These are phyloP conservation scores for Sapria himalayana DNA, from an alignment of 345 rosid genomes.

Conservation along the genomic window DNA sequence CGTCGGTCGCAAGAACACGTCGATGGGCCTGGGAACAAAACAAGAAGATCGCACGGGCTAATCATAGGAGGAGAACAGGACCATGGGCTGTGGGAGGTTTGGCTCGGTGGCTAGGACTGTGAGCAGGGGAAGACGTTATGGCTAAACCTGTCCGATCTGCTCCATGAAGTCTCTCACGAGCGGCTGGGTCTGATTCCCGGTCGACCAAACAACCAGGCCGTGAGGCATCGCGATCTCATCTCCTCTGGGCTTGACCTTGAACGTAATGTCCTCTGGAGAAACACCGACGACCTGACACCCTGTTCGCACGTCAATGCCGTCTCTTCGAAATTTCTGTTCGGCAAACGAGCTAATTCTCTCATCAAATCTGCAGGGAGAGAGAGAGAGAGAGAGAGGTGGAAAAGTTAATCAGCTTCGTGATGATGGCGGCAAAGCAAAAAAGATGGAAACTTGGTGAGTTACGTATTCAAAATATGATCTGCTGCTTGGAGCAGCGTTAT, in stretches of 20 bases:
- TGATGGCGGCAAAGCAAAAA: conserved; percentile 2
- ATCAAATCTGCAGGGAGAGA: conserved; percentile 49
- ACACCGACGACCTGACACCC: conserved; percentile 69
- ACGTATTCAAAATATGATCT: conserved; percentile 86
- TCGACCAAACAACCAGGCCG: conserved; percentile 88
- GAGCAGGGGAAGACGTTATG: too few relatives aligned
- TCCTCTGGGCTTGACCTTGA: conserved; percentile 48
- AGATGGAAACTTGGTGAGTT: conserved; percentile 6
- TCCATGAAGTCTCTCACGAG: conserved; percentile 63
- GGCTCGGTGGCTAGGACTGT: too few relatives aligned
- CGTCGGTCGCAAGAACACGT: conserved; percentile 56
- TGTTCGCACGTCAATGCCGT: conserved; percentile 62
- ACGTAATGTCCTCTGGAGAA: conserved; percentile 45
- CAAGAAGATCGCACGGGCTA: too few relatives aligned
- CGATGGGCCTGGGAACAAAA: conserved; percentile 28
- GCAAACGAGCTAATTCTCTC: conserved; percentile 84
- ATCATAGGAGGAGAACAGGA: too few relatives aligned
- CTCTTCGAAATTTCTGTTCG: conserved; percentile 57
- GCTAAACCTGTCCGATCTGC: conserved; percentile 69
- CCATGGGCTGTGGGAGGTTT: too few relatives aligned
- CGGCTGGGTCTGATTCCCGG: conserved; percentile 76
- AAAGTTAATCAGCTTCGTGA: not conserved
- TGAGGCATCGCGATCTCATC: conserved; percentile 37
- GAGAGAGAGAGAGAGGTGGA: too few relatives aligned
- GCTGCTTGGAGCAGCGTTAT: conserved; percentile 76